Evolutionary conservation across 305 asterid genomes (phyloP).

Genomic region (Plantago coronopus): DNA sequence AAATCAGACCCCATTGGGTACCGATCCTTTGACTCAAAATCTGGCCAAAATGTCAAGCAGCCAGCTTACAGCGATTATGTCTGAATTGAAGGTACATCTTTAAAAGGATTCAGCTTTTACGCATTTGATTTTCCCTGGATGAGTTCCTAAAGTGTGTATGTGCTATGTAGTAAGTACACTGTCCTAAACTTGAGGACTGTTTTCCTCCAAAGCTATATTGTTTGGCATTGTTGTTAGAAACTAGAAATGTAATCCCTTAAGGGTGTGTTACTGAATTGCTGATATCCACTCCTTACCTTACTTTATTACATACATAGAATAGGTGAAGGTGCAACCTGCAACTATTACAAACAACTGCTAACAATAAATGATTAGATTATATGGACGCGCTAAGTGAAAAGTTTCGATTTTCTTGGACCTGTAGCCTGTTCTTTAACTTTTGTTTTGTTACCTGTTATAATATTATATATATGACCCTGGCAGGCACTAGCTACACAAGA

Average conservation of each 20-base stretch:
- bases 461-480: conserved; percentile 21
- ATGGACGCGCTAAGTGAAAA: neutral
- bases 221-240: neutral
- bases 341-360: neutral
- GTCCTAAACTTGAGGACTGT: no score
- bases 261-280: no score
- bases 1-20: conserved; percentile 41
- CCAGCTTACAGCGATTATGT: conserved; percentile 64
- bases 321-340: no score
- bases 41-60: conserved; percentile 73
- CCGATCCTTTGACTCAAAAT: conserved; percentile 73
- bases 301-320: neutral
- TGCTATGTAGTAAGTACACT: neutral
- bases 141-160: neutral
- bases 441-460: conserved; percentile 10
- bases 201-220: no score
- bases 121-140: neutral
- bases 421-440: conserved; percentile 1
- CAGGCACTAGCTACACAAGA: conserved; percentile 76
- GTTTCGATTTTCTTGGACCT: conserved; percentile 2
- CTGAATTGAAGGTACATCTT: conserved; percentile 64
- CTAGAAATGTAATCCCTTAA: no score
- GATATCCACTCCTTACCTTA: no score
- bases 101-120: neutral
- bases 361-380: neutral